Percentiles rank a stretch among this genome's conserved stretches.
Evolutionary conservation across 108 stramenopile species (phyloP).

Genomic region (Discostella stelligeroides): DNA sequence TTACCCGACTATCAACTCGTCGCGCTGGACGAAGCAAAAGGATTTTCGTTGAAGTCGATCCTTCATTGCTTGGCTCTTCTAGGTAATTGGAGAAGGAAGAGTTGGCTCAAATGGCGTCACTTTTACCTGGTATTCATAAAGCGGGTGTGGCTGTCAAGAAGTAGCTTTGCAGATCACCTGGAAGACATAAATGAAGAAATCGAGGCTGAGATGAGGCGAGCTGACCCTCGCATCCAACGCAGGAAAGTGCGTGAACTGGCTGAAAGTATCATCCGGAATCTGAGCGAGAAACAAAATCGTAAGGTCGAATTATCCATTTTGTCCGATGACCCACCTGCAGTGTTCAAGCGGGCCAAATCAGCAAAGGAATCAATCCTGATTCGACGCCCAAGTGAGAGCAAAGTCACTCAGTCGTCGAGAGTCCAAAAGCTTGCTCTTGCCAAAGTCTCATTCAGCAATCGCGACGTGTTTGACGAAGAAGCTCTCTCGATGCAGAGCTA

Average conservation of each 20-base stretch:
- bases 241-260: slow-evolving; percentile 72
- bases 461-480: slow-evolving; percentile 72
- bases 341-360: slow-evolving; percentile 70
- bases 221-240: slow-evolving; percentile 47
- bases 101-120: slow-evolving; percentile 29
- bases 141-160: slow-evolving; percentile 30
- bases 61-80: slow-evolving; percentile 22
- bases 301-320: slow-evolving; percentile 47
- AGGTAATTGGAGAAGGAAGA: slow-evolving; percentile 26
- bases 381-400: slow-evolving; percentile 20
- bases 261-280: slow-evolving; percentile 59
- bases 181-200: slow-evolving; percentile 32
- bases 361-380: slow-evolving; percentile 58
- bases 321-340: slow-evolving; percentile 66
- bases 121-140: slow-evolving; percentile 35
- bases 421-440: slow-evolving; percentile 56
- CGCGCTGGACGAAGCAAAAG: slow-evolving; percentile 44
- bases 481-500: slow-evolving; percentile 76
- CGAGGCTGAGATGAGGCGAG: slow-evolving; percentile 25
- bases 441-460: slow-evolving; percentile 49
- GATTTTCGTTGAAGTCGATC: slow-evolving; percentile 37
- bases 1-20: slow-evolving; percentile 71
- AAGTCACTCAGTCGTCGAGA: slow-evolving; percentile 36
- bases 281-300: slow-evolving; percentile 15
- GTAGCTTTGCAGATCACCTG: slow-evolving; percentile 13